phyloP scores from a whole-genome alignment of 805 yeast species.

The Lachancea lanzarotensis region DNA sequence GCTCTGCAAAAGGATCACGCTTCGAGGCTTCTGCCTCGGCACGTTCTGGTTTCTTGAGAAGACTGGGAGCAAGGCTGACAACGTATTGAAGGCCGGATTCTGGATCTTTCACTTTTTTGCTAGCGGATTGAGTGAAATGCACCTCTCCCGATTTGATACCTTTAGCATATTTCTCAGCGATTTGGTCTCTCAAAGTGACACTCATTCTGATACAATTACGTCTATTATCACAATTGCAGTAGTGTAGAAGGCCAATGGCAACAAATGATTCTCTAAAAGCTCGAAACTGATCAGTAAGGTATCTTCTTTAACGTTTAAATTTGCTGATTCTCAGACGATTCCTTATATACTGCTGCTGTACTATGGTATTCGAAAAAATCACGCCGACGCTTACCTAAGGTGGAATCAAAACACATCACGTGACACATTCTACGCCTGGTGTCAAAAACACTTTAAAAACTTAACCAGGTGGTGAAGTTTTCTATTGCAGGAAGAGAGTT shows the following conservation, averaged over 20 bases:
- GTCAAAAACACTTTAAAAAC: too few species aligned
- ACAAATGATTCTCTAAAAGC: neutral
- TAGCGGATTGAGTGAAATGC: slow-evolving; percentile 44
- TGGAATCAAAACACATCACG: too few species aligned
- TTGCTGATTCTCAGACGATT: too few species aligned
- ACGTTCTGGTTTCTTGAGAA: slow-evolving; percentile 36
- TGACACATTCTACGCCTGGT: too few species aligned
- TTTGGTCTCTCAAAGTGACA: slow-evolving; percentile 35
- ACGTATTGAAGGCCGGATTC: slow-evolving; percentile 30
- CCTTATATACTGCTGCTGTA: neutral
- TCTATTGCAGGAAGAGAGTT: too few species aligned
- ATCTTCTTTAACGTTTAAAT: too few species aligned
- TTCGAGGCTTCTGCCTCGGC: slow-evolving; percentile 27
- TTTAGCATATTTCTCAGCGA: slow-evolving; percentile 38
- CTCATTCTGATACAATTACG: slow-evolving; percentile 12
- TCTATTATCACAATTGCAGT: neutral
- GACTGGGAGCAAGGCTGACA: slow-evolving; percentile 30
- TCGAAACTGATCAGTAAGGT: too few species aligned
- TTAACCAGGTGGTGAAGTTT: too few species aligned
- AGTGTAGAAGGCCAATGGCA: neutral
- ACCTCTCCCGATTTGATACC: slow-evolving; percentile 46
- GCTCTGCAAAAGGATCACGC: slow-evolving; percentile 69
- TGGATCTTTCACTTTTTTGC: slow-evolving; percentile 27
- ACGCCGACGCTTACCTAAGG: too few species aligned
- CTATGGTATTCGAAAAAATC: too few species aligned